A percentile compares a stretch with the other conserved stretches of the same genome.
These are phyloP conservation scores for Naganishia kalamii DNA, from an alignment of 768 basidiomycete genomes.

Conservation along the genomic window DNA sequence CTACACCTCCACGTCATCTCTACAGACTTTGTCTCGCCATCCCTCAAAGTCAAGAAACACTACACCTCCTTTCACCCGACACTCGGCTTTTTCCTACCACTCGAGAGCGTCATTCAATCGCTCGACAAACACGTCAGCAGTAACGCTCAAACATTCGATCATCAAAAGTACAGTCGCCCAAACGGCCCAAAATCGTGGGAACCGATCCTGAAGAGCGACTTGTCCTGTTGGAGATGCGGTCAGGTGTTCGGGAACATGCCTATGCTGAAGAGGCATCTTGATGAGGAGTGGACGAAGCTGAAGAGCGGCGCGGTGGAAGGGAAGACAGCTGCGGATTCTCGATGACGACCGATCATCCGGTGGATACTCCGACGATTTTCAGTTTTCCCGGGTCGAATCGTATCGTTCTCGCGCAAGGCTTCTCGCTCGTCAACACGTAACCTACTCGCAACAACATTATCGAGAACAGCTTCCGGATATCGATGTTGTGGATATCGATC, in stretches of 20 bases:
- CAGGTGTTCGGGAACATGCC: slow-evolving; percentile 65
- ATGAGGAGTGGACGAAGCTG: slow-evolving; percentile 61
- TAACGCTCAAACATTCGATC: neutral
- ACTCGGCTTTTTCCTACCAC: slow-evolving; percentile 71
- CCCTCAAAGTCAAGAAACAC: slow-evolving; percentile 79
- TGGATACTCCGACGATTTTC: too few species aligned
- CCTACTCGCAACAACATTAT: too few species aligned
- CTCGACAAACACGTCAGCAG: neutral
- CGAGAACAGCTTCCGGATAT: too few species aligned
- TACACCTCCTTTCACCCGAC: slow-evolving; percentile 85
- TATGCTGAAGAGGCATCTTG: slow-evolving; percentile 64
- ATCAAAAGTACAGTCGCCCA: slow-evolving; percentile 1
- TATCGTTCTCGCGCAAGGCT: too few species aligned
- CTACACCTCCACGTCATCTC: slow-evolving; percentile 74
- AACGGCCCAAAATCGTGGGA: slow-evolving; percentile 52
- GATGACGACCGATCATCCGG: too few species aligned
- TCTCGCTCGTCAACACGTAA: too few species aligned
- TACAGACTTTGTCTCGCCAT: slow-evolving; percentile 62
- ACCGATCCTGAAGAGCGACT: slow-evolving; percentile 59
- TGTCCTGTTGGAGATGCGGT: slow-evolving; percentile 67
- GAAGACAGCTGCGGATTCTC: neutral
- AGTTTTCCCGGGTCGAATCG: too few species aligned
- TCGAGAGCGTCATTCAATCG: slow-evolving; percentile 56
- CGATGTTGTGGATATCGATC: too few species aligned
- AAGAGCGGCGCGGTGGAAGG: neutral